Percentiles rank a stretch among this genome's conserved stretches.
These are phyloP conservation scores for Aspergillus carlsbadensis DNA, from an alignment of 495 filamentous ascomycete species.

Conservation along the genomic window DNA sequence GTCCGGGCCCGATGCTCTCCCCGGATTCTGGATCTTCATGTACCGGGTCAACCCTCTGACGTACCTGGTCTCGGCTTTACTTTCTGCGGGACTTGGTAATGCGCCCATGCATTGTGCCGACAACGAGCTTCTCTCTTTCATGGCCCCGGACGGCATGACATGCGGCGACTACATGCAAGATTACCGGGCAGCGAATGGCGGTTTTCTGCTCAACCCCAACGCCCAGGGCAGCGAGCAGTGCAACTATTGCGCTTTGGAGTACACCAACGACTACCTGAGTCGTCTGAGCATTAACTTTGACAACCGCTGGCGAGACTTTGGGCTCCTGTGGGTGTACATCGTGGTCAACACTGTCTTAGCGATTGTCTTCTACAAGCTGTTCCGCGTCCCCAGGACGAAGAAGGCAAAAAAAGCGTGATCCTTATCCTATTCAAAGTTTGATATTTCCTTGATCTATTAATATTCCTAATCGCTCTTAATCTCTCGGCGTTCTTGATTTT, in stretches of 20 bases:
- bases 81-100: slow-evolving; percentile 50
- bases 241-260: slow-evolving; percentile 38
- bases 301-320: slow-evolving; percentile 44
- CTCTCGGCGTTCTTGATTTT: too few species aligned
- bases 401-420: background rate
- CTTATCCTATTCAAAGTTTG: background rate
- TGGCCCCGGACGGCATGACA: slow-evolving; percentile 43
- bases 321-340: slow-evolving; percentile 57
- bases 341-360: slow-evolving; percentile 64
- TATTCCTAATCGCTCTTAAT: too few species aligned
- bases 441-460: too few species aligned
- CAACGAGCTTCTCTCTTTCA: slow-evolving; percentile 54
- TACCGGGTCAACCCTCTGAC: slow-evolving; percentile 64
- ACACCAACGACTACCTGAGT: slow-evolving; percentile 43
- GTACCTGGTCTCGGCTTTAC: slow-evolving; percentile 35
- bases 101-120: slow-evolving; percentile 48
- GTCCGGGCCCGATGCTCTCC: slow-evolving; percentile 49
- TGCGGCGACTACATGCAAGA: slow-evolving; percentile 49
- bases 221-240: slow-evolving; percentile 33
- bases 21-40: slow-evolving; percentile 73
- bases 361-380: slow-evolving; percentile 66
- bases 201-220: slow-evolving; percentile 24
- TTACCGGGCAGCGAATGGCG: slow-evolving; percentile 3
- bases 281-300: slow-evolving; percentile 35
- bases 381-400: slow-evolving; percentile 61